Conservation (phyloP, 192 early-diverging fungal genomes). For the Geranomyces michiganensis region DNA sequence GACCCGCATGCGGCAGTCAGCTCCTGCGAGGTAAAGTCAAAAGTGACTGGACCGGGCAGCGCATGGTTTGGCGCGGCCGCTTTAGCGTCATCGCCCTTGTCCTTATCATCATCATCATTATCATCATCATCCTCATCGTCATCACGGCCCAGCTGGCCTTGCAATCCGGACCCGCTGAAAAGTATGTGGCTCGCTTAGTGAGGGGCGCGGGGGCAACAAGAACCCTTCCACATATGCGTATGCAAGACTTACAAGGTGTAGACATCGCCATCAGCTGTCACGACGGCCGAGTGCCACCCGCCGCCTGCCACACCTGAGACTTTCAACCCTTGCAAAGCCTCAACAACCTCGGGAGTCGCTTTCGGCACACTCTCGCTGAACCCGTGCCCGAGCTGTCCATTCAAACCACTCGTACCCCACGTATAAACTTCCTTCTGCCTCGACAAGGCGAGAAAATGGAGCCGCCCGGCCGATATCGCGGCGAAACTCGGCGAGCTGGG, state of each 20-base stretch:
- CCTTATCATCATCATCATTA: background rate
- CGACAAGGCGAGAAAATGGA: slow-evolving; percentile 16
- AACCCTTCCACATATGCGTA: background rate
- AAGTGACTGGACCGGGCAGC: slow-evolving; percentile 20
- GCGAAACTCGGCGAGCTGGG: background rate
- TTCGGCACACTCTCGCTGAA: background rate
- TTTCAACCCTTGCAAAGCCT: slow-evolving; percentile 25
- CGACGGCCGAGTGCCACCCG: slow-evolving; percentile 27
- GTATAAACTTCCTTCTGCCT: slow-evolving; percentile 8
- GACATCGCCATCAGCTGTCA: slow-evolving; percentile 26
- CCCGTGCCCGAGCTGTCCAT: slow-evolving; percentile 32
- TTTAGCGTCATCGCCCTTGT: background rate
- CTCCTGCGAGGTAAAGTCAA: background rate
- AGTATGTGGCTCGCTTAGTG: background rate
- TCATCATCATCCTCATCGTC: no score
- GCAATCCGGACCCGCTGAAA: slow-evolving; percentile 14
- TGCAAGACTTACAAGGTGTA: slow-evolving; percentile 29
- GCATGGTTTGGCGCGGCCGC: slow-evolving; percentile 29
- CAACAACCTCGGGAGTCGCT: background rate
- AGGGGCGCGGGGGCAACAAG: background rate
- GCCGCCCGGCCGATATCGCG: background rate
- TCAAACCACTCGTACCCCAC: slow-evolving; percentile 20
- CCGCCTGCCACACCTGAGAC: slow-evolving; percentile 9
- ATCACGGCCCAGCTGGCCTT: slow-evolving; percentile 10
- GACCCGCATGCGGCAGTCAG: slow-evolving; percentile 16